Base-by-base conservation (phyloP, 106 monocot species). In the Apostasia ramifera region DNA sequence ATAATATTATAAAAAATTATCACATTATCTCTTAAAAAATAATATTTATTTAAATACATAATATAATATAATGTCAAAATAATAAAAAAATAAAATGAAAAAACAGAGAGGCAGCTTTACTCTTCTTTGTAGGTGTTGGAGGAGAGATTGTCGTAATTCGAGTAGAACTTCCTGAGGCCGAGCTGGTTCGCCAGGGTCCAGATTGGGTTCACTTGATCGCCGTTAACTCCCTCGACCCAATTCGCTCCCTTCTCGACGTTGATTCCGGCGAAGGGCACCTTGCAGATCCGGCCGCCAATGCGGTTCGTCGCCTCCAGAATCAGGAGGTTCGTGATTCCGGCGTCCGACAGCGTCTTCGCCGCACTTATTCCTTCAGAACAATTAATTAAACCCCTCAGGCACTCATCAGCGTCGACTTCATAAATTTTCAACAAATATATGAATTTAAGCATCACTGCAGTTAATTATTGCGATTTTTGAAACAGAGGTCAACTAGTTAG, bases 141-240 rank as follows among this genome's bases (percentile, higher is more conserved):
- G 49, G 84, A 74, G 64, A 88, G 2, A 53, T 84, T 81, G 38
- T 2, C 40, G 40, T 55, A 88, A 68, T 88, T 77, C 6, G 84
- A 81, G 79, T 13, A 47, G 71, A 81, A 79, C 1, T 49, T 79
- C 37, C 76, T 55, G 4, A 88, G 76, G 3, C 68, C 3, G 12
- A 88, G 88, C 26, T 74, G 51, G 1, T 90, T 81, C 6, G 80
- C 84, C 65, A 94, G 73, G 1, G 14, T 51, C 94, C 84, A 90
- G 5, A 90, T 81, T 3, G 94, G 94, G 66, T 94, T 94, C 43
- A 81, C 4, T 26, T 71, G 2, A 1, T 63, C 2, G 11, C 94
- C 89, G 44, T 80, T 80, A 8, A 94, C 82, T 10, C 93, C 93
- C 41, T 94, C 86, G 2, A 94, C 86, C 93, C 89, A 94, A 76